Conservation (phyloP, 768 basidiomycete species). For the Lactifluus volemus region DNA sequence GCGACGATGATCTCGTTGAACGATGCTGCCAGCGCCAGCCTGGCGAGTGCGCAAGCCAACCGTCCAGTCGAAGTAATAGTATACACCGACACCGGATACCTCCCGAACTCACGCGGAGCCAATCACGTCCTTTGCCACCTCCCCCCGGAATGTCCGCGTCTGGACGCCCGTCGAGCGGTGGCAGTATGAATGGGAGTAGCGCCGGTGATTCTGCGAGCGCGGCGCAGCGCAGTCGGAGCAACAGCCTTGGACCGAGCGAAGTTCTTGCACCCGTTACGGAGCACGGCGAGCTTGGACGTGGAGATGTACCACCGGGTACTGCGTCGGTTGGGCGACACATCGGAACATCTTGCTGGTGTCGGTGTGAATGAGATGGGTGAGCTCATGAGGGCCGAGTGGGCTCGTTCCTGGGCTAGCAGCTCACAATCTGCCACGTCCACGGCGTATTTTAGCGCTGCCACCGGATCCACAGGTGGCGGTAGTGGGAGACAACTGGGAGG, state of each 20-base stretch:
- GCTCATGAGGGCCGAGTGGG: background rate
- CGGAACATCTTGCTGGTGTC: background rate
- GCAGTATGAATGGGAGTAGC: background rate
- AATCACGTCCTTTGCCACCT: background rate
- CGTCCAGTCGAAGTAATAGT: conserved; percentile 15
- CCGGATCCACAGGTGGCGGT: background rate
- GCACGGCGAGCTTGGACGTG: conserved; percentile 7
- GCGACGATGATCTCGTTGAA: conserved; percentile 13
- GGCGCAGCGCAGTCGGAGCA: conserved; percentile 11
- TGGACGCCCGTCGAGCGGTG: background rate
- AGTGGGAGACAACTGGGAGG: background rate
- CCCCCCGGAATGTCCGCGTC: background rate
- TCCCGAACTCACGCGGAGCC: conserved; percentile 12
- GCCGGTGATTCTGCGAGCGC: background rate
- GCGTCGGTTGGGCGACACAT: background rate
- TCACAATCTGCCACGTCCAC: background rate
- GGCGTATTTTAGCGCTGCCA: background rate
- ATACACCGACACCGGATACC: conserved; percentile 4
- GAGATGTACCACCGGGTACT: background rate
- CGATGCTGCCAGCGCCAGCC: conserved; percentile 7
- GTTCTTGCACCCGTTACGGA: conserved; percentile 18
- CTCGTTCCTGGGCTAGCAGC: conserved; percentile 6
- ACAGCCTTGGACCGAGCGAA: conserved; percentile 12
- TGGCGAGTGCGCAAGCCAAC: conserved; percentile 9
- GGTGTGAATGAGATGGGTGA: conserved; percentile 8